Conservation (phyloP, 2,329 filamentous ascomycete genomes). For the Boeremia lycopersici region DNA sequence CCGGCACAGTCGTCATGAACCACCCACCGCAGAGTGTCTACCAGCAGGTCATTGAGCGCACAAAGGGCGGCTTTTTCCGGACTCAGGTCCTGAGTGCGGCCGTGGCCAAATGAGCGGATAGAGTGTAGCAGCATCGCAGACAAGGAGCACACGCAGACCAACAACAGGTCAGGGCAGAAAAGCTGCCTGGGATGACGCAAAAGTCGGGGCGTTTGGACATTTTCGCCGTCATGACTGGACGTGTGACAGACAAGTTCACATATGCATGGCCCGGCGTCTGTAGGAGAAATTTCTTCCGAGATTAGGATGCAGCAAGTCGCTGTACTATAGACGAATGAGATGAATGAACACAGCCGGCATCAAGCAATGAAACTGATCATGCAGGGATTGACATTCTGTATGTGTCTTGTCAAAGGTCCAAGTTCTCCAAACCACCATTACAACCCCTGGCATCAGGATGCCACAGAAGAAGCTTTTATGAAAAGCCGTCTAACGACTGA, state of each 20-base stretch:
- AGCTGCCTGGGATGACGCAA: neutral
- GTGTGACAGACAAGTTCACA: slow-evolving; percentile 4
- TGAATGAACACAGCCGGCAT: neutral
- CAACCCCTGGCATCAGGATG: neutral
- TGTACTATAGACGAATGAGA: slow-evolving; percentile 11
- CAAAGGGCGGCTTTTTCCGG: slow-evolving; percentile 97
- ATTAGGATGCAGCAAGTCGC: slow-evolving; percentile 1
- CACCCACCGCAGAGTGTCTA: slow-evolving; percentile 98
- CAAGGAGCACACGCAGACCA: too few species aligned
- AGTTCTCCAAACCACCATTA: neutral
- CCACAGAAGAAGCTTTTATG: neutral
- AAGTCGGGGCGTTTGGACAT: slow-evolving; percentile 5
- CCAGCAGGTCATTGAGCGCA: slow-evolving; percentile 98
- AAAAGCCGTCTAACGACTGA: neutral
- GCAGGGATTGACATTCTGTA: neutral
- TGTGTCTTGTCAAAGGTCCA: neutral
- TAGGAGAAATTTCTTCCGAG: slow-evolving; percentile 4
- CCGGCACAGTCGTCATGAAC: slow-evolving; percentile 99
- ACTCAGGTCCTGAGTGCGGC: slow-evolving; percentile 84
- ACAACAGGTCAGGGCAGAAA: neutral
- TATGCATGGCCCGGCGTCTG: slow-evolving; percentile 11
- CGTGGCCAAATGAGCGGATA: slow-evolving; percentile 52
- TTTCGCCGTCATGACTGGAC: slow-evolving; percentile 1
- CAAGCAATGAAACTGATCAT: neutral
- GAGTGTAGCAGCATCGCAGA: neutral